These are phyloP conservation scores for Ceratocystis albifundus DNA, from an alignment of 2,329 filamentous ascomycete species.

Conservation along the genomic window DNA sequence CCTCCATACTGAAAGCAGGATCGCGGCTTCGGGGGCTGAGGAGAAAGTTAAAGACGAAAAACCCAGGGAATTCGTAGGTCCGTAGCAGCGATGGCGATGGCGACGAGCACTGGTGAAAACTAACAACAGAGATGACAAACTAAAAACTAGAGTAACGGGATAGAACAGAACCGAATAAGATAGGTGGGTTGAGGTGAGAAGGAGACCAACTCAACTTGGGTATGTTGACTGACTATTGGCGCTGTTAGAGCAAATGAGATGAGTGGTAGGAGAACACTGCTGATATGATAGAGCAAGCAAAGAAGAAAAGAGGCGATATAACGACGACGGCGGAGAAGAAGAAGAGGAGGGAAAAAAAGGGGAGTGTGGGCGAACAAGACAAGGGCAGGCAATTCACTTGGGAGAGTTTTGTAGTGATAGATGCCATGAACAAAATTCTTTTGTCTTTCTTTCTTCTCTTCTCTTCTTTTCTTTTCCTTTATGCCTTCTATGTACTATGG, in stretches of 20 bases:
- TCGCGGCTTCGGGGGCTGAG: constrained; percentile 16
- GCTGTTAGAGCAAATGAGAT: no score
- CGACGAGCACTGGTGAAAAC: background rate
- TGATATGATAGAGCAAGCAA: background rate
- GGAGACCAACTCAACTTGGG: no score
- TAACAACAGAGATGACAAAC: background rate
- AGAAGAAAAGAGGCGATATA: background rate
- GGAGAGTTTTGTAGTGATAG: background rate
- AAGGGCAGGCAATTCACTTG: background rate
- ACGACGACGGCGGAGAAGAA: background rate
- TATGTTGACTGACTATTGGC: no score
- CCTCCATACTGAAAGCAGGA: constrained; percentile 19
- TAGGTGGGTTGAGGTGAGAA: background rate
- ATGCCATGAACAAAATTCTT: background rate
- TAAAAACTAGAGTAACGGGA: background rate
- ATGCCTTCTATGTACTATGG: background rate
- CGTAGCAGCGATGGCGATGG: background rate
- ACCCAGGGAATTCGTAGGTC: background rate
- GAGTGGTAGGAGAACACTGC: background rate
- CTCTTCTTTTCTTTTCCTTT: background rate
- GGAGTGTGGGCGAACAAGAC: no score
- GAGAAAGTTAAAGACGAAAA: constrained; percentile 12
- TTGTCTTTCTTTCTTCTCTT: no score
- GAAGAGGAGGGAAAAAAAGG: background rate
- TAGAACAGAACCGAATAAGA: background rate